These are phyloP conservation scores for Phytophthora citrophthora DNA, from an alignment of 352 stramenopile species.

Conservation along the genomic window DNA sequence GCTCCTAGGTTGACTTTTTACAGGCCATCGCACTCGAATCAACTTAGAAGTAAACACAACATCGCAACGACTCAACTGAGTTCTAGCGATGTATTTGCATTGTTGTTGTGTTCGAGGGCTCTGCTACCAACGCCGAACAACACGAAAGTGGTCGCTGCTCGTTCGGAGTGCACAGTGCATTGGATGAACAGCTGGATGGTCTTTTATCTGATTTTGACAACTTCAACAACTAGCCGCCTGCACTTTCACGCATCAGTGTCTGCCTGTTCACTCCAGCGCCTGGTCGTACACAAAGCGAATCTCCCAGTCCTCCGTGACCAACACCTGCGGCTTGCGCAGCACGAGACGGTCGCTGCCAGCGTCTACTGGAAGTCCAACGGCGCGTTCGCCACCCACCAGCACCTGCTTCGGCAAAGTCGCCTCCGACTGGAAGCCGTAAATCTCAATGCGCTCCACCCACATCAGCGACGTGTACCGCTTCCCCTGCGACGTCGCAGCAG, in stretches of 20 bases:
- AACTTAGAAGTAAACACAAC: no score
- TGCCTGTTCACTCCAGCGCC: constrained; percentile 31
- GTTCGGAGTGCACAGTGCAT: constrained; percentile 9
- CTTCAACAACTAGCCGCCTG: constrained; percentile 16
- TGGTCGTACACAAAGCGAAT: constrained; percentile 62
- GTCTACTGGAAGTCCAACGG: constrained; percentile 79
- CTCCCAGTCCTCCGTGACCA: constrained; percentile 74
- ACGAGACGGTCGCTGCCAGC: constrained; percentile 63
- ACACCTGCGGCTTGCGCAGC: constrained; percentile 85
- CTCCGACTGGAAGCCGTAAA: constrained; percentile 64
- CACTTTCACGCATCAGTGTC: background rate
- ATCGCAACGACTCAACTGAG: no score
- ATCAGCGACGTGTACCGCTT: constrained; percentile 56
- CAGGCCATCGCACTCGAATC: no score
- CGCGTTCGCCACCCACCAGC: constrained; percentile 43
- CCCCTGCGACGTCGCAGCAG: constrained; percentile 29
- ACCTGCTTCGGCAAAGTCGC: constrained; percentile 53
- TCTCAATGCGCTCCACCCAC: constrained; percentile 88
- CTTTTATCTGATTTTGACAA: constrained; percentile 23
- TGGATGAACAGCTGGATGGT: constrained; percentile 4
- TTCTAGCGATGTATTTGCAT: background rate
- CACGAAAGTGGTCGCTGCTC: background rate
- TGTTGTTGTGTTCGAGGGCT: background rate
- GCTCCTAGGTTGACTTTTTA: no score
- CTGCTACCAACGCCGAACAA: background rate